These are phyloP conservation scores for Elaeagnus macrophylla DNA, from an alignment of 306 rosid species.

Conservation along the genomic window DNA sequence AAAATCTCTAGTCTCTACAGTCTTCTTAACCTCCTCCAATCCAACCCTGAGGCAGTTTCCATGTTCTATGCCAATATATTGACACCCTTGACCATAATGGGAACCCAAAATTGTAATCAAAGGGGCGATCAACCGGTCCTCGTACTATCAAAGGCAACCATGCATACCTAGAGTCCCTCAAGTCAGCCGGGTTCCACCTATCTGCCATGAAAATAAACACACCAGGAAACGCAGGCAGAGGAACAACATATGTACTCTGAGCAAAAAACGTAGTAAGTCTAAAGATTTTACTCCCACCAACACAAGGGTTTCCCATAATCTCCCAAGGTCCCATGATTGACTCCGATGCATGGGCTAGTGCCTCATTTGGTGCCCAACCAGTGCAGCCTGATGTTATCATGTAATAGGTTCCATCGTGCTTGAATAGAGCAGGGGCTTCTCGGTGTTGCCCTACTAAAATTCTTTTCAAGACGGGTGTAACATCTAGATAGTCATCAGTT, in stretches of 20 bases:
- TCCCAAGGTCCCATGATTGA: slow-evolving; percentile 92
- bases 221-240: slow-evolving; percentile 55
- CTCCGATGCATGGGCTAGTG: slow-evolving; percentile 84
- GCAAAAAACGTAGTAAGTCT: slow-evolving; percentile 72
- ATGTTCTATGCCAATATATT: slow-evolving; percentile 88
- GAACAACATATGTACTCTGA: slow-evolving; percentile 85
- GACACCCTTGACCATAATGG: slow-evolving; percentile 95
- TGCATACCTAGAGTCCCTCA: slow-evolving; percentile 77
- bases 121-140: slow-evolving; percentile 74
- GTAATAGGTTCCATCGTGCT: slow-evolving; percentile 78
- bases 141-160: slow-evolving; percentile 93
- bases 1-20: too few species aligned
- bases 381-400: slow-evolving; percentile 99
- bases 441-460: slow-evolving; percentile 82
- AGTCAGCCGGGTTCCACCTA: slow-evolving; percentile 88
- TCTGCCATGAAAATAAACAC: slow-evolving; percentile 79
- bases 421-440: slow-evolving; percentile 97
- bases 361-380: slow-evolving; percentile 98
- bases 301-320: slow-evolving; percentile 79
- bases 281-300: slow-evolving; percentile 73
- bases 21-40: too few species aligned
- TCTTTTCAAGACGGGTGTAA: slow-evolving; percentile 47
- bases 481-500: slow-evolving; percentile 67
- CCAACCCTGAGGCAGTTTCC: slow-evolving; percentile 83
- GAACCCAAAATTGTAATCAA: slow-evolving; percentile 76